Evolutionary conservation across 495 filamentous ascomycete genomes (phyloP), one percentile per base, ranked within the genome.

Genomic region (Rusavskia elegans): DNA sequence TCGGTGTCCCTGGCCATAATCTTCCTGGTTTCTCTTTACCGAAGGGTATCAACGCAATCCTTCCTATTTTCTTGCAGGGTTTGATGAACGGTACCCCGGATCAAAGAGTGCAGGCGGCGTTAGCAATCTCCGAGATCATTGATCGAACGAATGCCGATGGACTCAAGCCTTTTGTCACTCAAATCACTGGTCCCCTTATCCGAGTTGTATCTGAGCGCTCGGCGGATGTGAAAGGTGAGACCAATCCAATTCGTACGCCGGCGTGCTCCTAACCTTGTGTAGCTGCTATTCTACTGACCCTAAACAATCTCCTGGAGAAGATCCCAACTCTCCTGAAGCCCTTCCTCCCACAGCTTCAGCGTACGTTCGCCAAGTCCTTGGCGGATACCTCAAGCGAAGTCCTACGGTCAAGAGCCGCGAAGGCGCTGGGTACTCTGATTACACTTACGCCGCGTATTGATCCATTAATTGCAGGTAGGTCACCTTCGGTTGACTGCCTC

Each of bases 51-150:
- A 95, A 87, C 63, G 87, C 93, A 51, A 83, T 98, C 55, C 68
- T 98, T 45, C 93, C 93, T 3, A 96, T 98, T 58, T 97, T 98
- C 78, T 68, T 97, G 56, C 92, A 98, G 62, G 92, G 90, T 69
- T 76, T 98, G 55, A 92, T 97, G 80, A 95, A 97, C 59, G 92
- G 92, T 52, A 88, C 83, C 17, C 66, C 83, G 11, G 93, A 98
- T 5, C 93, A 97, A 69, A 76, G 89, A 61, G 92, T 85, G 16
- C 84, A 94, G 61, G 78, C 92, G 39, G 93, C 93, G 52, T 73
- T 98, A 45, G 92, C 85, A 8, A 94, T 98, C 57, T 92, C 87
- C 3, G 93, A 98, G 61, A 84, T 98, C 56, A 81, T 97, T 57
- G 93, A 97, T 65, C 77, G 90, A 30, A 92, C 92, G 7, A 85